Evolutionary conservation across 441 rosid species (phyloP), one percentile per base, ranked within the genome.

Genomic region (Erodium trifolium): DNA sequence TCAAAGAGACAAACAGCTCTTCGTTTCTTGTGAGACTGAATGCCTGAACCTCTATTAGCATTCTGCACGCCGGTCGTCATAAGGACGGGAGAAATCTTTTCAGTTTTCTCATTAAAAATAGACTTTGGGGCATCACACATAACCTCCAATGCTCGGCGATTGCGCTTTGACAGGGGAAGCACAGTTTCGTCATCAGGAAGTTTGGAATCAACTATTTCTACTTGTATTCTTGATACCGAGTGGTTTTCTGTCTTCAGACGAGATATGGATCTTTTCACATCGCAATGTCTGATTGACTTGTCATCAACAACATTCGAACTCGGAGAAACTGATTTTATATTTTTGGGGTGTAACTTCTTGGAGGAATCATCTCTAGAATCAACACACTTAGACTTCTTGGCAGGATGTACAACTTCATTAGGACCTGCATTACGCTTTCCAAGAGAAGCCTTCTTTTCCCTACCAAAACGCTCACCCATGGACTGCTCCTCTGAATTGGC

Each of bases 1-100:
- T 89, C 96, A 63, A 68, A 82, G 55, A 92, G 83, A 80, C 96
- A 76, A 78, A 96, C 96, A 68, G 94, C 96, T 84, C 97, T 87
- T 35, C 99, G 88, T 73, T 85, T 89, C 84, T 80, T 96, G 37
- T 72, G 83, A 45, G 72, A 66, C 70, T 82, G 92, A 68, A 77
- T 71, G 77, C 31, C 71, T 2, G 77, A 47, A 77, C 66, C 77
- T 72, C 67, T 87, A 63, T 65, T 74, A 68, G 78, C 78, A 77
- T 75, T 68, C 34, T 76, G 74, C 68, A 67, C 53, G 49, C 78
- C 75, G 68, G 69, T 35, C 39, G 6, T 75, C 82, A 77, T 87
- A 63, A 71, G 73, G 51, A 78, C 84, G 29, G 37, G 53, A 71
- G 76, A 70, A 77, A 37, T 72, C 78, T 81, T 94, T 69, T 76